Evolutionary conservation across 2,329 filamentous ascomycete genomes (phyloP).

Genomic region (Fusarium xylarioides): DNA sequence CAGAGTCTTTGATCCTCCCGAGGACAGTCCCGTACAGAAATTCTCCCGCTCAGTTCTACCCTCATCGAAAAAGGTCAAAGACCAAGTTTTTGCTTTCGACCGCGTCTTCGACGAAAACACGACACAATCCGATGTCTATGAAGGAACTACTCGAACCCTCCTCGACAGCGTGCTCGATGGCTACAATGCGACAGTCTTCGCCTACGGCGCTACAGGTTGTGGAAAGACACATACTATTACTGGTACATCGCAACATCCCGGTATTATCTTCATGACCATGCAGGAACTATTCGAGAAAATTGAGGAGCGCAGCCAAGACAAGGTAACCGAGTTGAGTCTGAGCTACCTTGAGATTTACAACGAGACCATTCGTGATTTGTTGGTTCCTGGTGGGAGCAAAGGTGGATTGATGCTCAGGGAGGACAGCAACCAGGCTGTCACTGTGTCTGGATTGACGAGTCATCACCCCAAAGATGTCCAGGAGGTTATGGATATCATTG

Average conservation of each 20-base stretch:
- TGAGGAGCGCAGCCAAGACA: slow-evolving; percentile 83
- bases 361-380: slow-evolving; percentile 94
- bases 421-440: slow-evolving; percentile 92
- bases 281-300: slow-evolving; percentile 98
- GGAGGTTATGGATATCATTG: slow-evolving; percentile 99
- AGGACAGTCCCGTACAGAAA: slow-evolving; percentile 90
- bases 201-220: slow-evolving; percentile 96
- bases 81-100: slow-evolving; percentile 97
- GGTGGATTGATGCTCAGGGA: slow-evolving; percentile 90
- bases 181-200: slow-evolving; percentile 98
- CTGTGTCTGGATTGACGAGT: slow-evolving; percentile 88
- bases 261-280: slow-evolving; percentile 99
- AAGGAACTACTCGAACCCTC: slow-evolving; percentile 87
- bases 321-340: slow-evolving; percentile 87
- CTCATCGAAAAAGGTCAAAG: slow-evolving; percentile 90
- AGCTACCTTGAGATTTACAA: slow-evolving; percentile 99
- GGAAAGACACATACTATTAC: slow-evolving; percentile 99
- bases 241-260: slow-evolving; percentile 89
- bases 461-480: slow-evolving; percentile 91
- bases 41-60: slow-evolving; percentile 85
- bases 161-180: slow-evolving; percentile 95
- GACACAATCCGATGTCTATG: slow-evolving; percentile 92
- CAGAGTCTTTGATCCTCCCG: slow-evolving; percentile 96
- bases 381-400: slow-evolving; percentile 84
- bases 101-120: slow-evolving; percentile 96